Evolutionary conservation across 192 early-diverging fungal species (phyloP), one percentile per base, ranked within the genome.

Genomic region (Oehlia diaphana): DNA sequence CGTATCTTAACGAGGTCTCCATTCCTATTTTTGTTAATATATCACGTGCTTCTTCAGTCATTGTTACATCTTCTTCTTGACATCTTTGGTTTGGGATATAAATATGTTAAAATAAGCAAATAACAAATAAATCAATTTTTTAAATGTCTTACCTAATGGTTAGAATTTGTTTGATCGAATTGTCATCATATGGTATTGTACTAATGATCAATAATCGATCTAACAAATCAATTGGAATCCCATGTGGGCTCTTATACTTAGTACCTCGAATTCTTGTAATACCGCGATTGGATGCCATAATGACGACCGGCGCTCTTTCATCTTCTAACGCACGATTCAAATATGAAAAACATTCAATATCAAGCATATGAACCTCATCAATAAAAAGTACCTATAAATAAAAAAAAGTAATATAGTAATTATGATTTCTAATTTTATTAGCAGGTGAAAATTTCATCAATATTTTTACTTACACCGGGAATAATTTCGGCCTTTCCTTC

Each of bases 331-430:
- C 98, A 28, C 97, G 92, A 83, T 99, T 99, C 69, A 99, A 82
- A 90, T 95, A 99, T 23, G 98, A 98, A 82, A 99, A 99, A 82
- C 97, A 99, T 84, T 99, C 98, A 85, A 99, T 98, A 70, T 99
- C 98, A 49, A 99, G 95, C 94, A 98, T 98, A 84, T 99, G 98
- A 47, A 99, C 97, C 87, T 99, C 98, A 82, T 99, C 98, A 79
- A 99, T 96, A 83, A 99, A 99, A 69, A 99, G 90, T 42, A 97
- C 90, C 89, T 89, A 81, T 16, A 28, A 39, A 68, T 26, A 19
- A 71, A 31, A 6, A n/a, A 28, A 28, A n/a, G n/a, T 31, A 31
- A 31, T 31, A 31, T 31, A 31, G 31, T 31, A 31, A 31, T 31
- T 2, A 31, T 31, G 2, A 31, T 31, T 31, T 31, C 31, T 31